phyloP scores from a whole-genome alignment of 2,329 filamentous ascomycete genomes.

The Trichoderma pleuroti region DNA sequence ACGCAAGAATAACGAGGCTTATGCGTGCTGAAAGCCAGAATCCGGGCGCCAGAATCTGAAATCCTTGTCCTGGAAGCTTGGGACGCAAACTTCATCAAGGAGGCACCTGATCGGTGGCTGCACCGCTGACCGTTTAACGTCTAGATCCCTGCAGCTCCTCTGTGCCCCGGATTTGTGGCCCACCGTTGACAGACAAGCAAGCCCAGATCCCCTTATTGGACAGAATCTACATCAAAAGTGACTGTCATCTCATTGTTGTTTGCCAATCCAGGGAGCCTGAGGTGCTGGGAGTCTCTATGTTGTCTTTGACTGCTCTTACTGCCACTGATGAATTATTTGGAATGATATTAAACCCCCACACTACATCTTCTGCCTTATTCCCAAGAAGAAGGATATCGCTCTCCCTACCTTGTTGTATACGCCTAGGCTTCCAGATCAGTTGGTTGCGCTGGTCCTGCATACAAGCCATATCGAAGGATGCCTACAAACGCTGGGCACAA shows the following conservation, averaged over 20 bases:
- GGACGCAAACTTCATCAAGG: conserved; percentile 9
- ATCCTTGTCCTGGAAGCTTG: background rate
- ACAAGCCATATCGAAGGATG: background rate
- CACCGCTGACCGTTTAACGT: background rate
- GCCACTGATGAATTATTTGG: conserved; percentile 26
- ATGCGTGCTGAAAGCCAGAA: background rate
- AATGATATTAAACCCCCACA: conserved; percentile 27
- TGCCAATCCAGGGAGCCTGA: conserved; percentile 29
- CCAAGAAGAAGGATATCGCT: background rate
- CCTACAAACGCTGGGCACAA: conserved; percentile 27
- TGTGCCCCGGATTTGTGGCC: conserved; percentile 16
- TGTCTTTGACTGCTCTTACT: conserved; percentile 23
- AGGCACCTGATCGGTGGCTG: background rate
- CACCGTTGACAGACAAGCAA: conserved; percentile 1
- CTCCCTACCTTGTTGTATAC: background rate
- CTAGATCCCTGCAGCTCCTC: background rate
- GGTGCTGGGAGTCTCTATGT: conserved; percentile 23
- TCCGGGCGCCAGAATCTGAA: background rate
- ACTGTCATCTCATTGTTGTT: conserved; percentile 23
- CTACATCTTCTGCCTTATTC: background rate
- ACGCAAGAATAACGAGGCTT: background rate
- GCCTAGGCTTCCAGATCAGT: background rate
- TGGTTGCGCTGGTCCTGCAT: conserved; percentile 4
- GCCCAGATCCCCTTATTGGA: background rate
- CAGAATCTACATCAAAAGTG: background rate